These are phyloP conservation scores for Ustilago esculenta DNA, from an alignment of 1,284 basidiomycete species.

Conservation along the genomic window DNA sequence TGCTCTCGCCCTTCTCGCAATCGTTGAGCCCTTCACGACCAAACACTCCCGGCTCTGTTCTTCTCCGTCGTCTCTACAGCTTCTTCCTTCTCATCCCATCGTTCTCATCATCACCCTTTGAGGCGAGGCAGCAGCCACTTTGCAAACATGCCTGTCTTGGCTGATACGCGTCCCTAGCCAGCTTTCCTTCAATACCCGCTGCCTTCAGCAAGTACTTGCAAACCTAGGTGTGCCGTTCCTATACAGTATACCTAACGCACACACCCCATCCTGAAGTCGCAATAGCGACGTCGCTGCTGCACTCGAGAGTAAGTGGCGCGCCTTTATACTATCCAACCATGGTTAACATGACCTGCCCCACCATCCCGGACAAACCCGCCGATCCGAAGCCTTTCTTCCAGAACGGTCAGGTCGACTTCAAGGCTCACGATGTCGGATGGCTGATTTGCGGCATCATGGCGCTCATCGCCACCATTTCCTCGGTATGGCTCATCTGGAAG, in stretches of 20 bases:
- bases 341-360: constrained; percentile 51
- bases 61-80: no score
- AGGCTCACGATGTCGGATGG: constrained; percentile 74
- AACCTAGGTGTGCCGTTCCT: no score
- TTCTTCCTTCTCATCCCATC: no score
- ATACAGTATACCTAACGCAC: no score
- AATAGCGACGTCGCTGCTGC: constrained; percentile 1
- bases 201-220: no score
- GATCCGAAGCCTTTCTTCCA: constrained; percentile 71
- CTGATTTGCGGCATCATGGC: constrained; percentile 75
- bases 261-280: no score
- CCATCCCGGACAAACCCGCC: constrained; percentile 38
- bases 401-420: constrained; percentile 74
- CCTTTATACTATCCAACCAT: constrained; percentile 14
- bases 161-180: no score
- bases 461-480: constrained; percentile 44
- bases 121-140: not conserved
- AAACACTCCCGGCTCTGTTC: no score
- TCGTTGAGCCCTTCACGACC: no score
- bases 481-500: constrained; percentile 52
- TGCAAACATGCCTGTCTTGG: not conserved
- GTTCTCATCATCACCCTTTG: no score
- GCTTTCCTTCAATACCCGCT: no score
- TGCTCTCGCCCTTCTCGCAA: no score
- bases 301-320: not conserved